Evolutionary conservation across 1,139 yeast genomes (phyloP).

Genomic region (Scheffersomyces parashehatae): DNA sequence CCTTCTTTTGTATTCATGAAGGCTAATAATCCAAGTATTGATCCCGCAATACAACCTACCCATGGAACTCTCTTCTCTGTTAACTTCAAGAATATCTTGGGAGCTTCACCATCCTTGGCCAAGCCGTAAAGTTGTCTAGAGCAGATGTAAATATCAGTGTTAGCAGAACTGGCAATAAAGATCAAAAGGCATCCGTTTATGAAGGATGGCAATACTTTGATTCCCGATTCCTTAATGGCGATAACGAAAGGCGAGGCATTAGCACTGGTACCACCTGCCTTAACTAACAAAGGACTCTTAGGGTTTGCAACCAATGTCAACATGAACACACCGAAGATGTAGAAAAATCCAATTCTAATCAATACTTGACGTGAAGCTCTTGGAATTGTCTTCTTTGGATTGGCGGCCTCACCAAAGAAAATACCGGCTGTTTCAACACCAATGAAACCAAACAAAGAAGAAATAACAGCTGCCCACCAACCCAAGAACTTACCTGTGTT

Average conservation of each 20-base stretch:
- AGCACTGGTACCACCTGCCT: slow-evolving; percentile 6
- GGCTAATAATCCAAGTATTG: slow-evolving; percentile 1
- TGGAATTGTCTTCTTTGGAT: slow-evolving; percentile 35
- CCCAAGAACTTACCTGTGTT: slow-evolving; percentile 7
- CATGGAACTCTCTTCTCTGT: slow-evolving; percentile 12
- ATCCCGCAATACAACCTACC: background rate
- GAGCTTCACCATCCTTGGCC: slow-evolving; percentile 5
- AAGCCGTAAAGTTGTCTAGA: slow-evolving; percentile 3
- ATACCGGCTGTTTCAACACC: slow-evolving; percentile 27
- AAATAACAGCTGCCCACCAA: slow-evolving; percentile 16
- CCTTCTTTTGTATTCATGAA: background rate
- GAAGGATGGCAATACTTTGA: slow-evolving; percentile 6
- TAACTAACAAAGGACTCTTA: slow-evolving; percentile 3
- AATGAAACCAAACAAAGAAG: slow-evolving; percentile 32
- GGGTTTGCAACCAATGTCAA: slow-evolving; percentile 1
- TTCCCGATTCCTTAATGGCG: slow-evolving; percentile 15
- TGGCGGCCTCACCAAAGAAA: slow-evolving; percentile 18
- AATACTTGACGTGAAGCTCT: slow-evolving; percentile 37
- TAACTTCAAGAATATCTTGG: slow-evolving; percentile 8
- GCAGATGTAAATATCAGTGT: slow-evolving; percentile 3
- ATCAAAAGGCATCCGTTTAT: slow-evolving; percentile 8
- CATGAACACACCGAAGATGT: slow-evolving; percentile 14
- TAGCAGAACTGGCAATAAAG: slow-evolving; percentile 5
- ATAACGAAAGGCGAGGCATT: slow-evolving; percentile 10
- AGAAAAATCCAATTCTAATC: slow-evolving; percentile 34